Percentiles rank a stretch among this genome's conserved stretches.
Conservation (phyloP, 108 stramenopile genomes). For the Schizochytrium sp. region DNA sequence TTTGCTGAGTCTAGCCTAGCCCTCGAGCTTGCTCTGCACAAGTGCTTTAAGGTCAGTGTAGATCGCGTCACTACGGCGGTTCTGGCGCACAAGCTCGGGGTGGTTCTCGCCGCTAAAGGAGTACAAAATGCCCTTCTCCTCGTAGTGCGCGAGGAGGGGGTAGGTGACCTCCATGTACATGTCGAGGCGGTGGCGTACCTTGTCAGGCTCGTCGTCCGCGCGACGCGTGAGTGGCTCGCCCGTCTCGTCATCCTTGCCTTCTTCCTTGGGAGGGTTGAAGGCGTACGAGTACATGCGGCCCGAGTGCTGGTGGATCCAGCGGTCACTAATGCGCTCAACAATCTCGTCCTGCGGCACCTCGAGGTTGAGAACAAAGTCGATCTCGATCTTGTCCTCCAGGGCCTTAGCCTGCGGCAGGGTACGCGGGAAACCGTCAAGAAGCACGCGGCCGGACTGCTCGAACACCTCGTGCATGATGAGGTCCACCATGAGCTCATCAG, state of each 20-base stretch:
- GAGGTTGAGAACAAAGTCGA: slow-evolving; percentile 82
- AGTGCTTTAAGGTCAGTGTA: neutral
- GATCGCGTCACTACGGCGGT: neutral
- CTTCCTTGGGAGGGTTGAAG: slow-evolving; percentile 84
- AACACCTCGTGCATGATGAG: slow-evolving; percentile 66
- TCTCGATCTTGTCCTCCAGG: slow-evolving; percentile 64
- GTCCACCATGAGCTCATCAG: slow-evolving; percentile 78
- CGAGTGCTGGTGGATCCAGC: slow-evolving; percentile 86
- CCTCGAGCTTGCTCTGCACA: neutral
- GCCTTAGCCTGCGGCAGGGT: slow-evolving; percentile 83
- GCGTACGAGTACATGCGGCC: slow-evolving; percentile 87
- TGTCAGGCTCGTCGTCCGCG: slow-evolving; percentile 87
- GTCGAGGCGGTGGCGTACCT: slow-evolving; percentile 66
- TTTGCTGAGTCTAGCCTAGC: neutral
- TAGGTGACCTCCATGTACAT: slow-evolving; percentile 62
- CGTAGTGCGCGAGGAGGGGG: neutral
- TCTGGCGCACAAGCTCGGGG: neutral
- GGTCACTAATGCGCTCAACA: slow-evolving; percentile 49
- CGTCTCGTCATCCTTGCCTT: slow-evolving; percentile 78
- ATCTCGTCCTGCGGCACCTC: slow-evolving; percentile 86
- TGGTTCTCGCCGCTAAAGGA: slow-evolving; percentile 15
- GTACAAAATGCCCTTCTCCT: neutral
- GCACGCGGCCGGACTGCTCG: slow-evolving; percentile 51
- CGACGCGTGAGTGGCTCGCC: slow-evolving; percentile 85
- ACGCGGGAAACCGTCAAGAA: slow-evolving; percentile 91